Evolutionary conservation across 345 rosid genomes (phyloP).

Genomic region (Hibiscus mutabilis): DNA sequence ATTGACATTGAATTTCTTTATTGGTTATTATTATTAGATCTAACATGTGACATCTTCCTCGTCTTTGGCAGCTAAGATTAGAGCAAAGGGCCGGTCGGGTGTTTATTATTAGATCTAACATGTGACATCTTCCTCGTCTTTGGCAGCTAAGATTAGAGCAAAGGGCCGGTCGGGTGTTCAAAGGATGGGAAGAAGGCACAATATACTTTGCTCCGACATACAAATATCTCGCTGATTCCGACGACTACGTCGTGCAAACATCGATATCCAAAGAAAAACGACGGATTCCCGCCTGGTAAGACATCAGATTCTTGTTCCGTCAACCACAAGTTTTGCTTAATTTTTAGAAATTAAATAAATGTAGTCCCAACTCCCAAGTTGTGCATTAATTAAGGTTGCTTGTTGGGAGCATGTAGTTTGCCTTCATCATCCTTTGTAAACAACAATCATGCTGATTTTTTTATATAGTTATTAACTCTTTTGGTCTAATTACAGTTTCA

Average conservation of each 20-base stretch:
- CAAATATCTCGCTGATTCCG: constrained; percentile 66
- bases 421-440: neutral
- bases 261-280: constrained; percentile 56
- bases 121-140: neutral
- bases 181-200: constrained; percentile 89
- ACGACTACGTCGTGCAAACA: constrained; percentile 52
- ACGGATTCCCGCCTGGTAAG: constrained; percentile 91
- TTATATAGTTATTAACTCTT: neutral
- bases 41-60: neutral
- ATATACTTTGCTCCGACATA: constrained; percentile 92
- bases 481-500: no score
- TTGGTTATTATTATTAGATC: neutral
- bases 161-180: constrained; percentile 63
- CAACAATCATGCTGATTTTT: neutral
- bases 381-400: constrained; percentile 4
- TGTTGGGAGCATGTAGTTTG: neutral
- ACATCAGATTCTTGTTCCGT: neutral
- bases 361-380: neutral
- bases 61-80: constrained; percentile 43
- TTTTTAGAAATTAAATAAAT: neutral
- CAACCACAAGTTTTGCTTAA: neutral
- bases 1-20: neutral
- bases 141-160: constrained; percentile 69
- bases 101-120: constrained; percentile 14
- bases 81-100: constrained; percentile 75